Base-by-base conservation (phyloP, 2,329 filamentous ascomycete species). In the Colletotrichum simmondsii region DNA sequence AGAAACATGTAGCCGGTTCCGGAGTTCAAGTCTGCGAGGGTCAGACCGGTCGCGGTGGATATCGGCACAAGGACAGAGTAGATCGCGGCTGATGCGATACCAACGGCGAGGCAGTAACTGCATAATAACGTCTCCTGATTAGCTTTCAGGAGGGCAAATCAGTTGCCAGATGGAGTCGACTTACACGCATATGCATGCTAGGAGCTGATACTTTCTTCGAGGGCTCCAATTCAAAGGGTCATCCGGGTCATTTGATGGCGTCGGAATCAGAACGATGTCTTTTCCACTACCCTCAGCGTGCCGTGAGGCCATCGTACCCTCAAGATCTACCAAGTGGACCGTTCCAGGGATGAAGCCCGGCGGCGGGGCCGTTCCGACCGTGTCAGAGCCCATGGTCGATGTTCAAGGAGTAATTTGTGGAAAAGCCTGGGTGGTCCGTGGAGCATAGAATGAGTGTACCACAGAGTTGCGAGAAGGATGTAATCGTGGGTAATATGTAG, bases 1-100 rank as follows among this genome's bases (percentile, higher is more conserved):
- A 87, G 77, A 46, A 84, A 85, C 82, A 84, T 83, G 69, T 81
- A 82, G 0, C 83, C 83, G 0, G 83, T 84, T 2, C 83, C 82
- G 11, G 81, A 78, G n/a, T 84, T 84, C 10, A 85, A 75, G 0
- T 83, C 81, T 2, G 74, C 74, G 10, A 83, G 74, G 0, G 80
- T 80, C 3, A 84, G 73, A 0, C 79, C 78, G 1, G 81, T 78
- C 3, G 79, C 80, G 2, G 76, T 62, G 0, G 81, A 77, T 1
- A 85, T 77, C 0, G 83, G 82, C 0, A 82, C 82, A 0, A 85
- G 71, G 7, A 83, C 78, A 0, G 81, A 85, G 71, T 85, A 85
- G 0, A 85, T 80, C 0, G 79, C 83, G 2, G 82, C 82, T 1
- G 80, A 58, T 0, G 84, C 81, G 71, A 86, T 84, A 61, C 83